Base-by-base conservation (phyloP, 768 basidiomycete genomes). In the Leccinum imitatum region DNA sequence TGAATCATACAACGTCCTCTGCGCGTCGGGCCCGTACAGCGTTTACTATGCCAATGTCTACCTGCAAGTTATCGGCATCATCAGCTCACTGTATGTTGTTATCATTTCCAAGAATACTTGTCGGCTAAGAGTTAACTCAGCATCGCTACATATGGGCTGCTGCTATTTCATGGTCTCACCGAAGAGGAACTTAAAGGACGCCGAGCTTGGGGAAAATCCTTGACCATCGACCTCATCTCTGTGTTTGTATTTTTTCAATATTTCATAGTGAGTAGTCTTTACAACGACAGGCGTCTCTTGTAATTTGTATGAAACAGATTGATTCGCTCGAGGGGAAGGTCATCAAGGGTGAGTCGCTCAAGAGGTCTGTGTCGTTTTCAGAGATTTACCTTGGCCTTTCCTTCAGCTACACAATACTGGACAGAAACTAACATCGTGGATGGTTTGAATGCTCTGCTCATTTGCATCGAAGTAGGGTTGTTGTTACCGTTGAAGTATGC, bases 201-300 rank as follows among this genome's bases (percentile, higher is more conserved):
- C 31, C 31, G 31, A 33, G 10, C 31, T 33, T 33, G 31, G 11
- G 31, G 0, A 0, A 33, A 33, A 33, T 33, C 31, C 4, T 33
- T 33, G 31, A 33, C 31, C 11, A 33, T 33, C 31, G 31, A 33
- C 31, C 31, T 33, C 31, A 33, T 33, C 31, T 5, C 31, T 47
- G 86, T 93, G 84, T 86, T 90, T 70, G 93, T 92, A 0, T 95
- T 91, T 73, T 95, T 95, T 71, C 94, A 95, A 67, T 79, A 82
- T 1, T 89, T 93, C 66, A 72, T 91, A 53, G 87, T 89, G 67
- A 57, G 87, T 75, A 25, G 6, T 57, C 3, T n/a, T 4, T 23
- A 14, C 48, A 3, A 23, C 4, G 11, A n/a, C 7, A 1, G 9
- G 2, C 59, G 54, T 53, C 47, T 25, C 23, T 13, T 15, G 23